Evolutionary conservation across 805 yeast genomes (phyloP), one percentile per base, ranked within the genome.

Genomic region (Ogataea pignaliae): DNA sequence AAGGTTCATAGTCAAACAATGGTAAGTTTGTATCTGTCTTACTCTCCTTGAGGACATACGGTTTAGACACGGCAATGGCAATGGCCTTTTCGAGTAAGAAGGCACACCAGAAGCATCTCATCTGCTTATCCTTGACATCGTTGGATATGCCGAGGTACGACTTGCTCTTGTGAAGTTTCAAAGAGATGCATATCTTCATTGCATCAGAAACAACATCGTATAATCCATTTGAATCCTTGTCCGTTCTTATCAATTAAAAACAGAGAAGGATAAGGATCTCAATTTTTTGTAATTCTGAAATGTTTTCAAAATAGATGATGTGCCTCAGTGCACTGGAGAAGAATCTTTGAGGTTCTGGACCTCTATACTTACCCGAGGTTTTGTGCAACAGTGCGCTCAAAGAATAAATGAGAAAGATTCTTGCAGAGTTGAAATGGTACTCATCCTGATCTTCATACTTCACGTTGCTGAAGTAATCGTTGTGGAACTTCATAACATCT

Each of bases 71-170:
- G 9, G 84, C 78, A 33, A 79, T 74, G 33, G 81, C 74, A 39
- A 79, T 76, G 64, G 80, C 72, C 55, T 84, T 72, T 54, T 81
- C 87, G 37, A 79, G 55, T n/a, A 78, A 54, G 56, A 80, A 81
- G 8, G 75, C 74, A 56, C 83, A 76, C 86, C 86, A 81, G 64
- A 82, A 81, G 14, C 78, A 62, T 49, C 85, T 68, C 61, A 78
- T 59, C 53, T 69, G 72, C 41, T 68, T 66, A 48, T 72, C 70
- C 41, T 50, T 52, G 16, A 51, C 40, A 29, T 53, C 53, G 18
- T 50, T 29, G 13, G 60, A 33, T 21, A 64, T 55, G 29, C 58
- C 58, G 34, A 53, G 44, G 51, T 73, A 73, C 2, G 70, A 51
- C 35, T 53, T 55, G 12, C 63, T 53, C 48, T 65, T 69, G 52